Base-by-base conservation (phyloP, 176 grass and related monocot species). In the Cenchrus americanus region DNA sequence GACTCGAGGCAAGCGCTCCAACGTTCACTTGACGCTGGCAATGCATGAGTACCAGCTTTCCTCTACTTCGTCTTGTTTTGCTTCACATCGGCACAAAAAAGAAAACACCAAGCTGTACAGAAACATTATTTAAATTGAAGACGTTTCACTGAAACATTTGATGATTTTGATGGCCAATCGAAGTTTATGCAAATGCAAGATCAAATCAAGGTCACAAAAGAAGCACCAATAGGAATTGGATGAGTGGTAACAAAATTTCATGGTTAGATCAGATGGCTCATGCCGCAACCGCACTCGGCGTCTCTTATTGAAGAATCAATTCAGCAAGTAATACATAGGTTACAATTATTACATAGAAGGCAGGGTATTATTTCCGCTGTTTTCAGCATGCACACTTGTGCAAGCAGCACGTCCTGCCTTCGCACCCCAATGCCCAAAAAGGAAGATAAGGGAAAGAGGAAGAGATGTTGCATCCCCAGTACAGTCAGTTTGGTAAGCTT, bases 401-500 rank as follows among this genome's bases (percentile, higher is more conserved):
- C 81, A 81, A 83, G 70, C 78, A 78, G 75, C 69, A 88, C 9
- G 43, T 50, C 64, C 81, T 85, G 82, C 82, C 68, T 53, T 79
- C 69, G 81, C 24, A 65, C 72, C 63, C 75, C 63, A 59, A 72
- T 76, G 71, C 55, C 57, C 64, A 78, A 52, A 88, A 77, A 73
- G 65, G 75, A 67, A 76, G 67, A 82, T 5, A 58, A 84, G 21
- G 8, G 37, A 78, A 59, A 69, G 10, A 69, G 8, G 21, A 69
- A 40, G 47, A 58, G 11, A 41, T 50, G 75, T 74, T 57, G 77
- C 60, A 47, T 87, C 70, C 84, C 37, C 50, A 58, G 23, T 75
- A 86, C 76, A 66, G 85, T 87, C 62, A 87, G 85, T 82, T 87
- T 59, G 51, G 71, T 82, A 82, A 76, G 42, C 51, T 76, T 82